Evolutionary conservation across 495 filamentous ascomycete species (phyloP).

Genomic region (Penicillium turbatum): DNA sequence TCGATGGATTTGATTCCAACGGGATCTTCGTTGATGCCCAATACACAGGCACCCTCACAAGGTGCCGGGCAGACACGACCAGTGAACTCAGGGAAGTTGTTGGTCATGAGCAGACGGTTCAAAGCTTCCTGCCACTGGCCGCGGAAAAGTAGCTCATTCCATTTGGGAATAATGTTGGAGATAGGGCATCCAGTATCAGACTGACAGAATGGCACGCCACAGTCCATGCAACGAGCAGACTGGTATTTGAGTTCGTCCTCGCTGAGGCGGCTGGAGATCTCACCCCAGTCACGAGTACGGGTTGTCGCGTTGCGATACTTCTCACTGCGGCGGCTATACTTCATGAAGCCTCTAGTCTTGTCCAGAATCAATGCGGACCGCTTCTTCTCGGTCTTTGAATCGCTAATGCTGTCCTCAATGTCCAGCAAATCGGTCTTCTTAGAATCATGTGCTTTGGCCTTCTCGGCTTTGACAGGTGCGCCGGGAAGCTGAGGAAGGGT

Average conservation of each 20-base stretch:
- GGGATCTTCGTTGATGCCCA: slow-evolving; percentile 98
- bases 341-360: slow-evolving; percentile 99
- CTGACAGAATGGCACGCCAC: slow-evolving; percentile 98
- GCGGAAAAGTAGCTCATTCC: too few relatives aligned
- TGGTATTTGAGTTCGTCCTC: slow-evolving; percentile 99
- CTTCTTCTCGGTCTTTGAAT: slow-evolving; percentile 88
- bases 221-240: slow-evolving; percentile 99
- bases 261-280: slow-evolving; percentile 81
- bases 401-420: slow-evolving; percentile 89
- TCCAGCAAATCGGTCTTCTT: slow-evolving; percentile 85
- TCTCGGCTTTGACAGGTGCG: slow-evolving; percentile 47
- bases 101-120: slow-evolving; percentile 94
- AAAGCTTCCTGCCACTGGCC: slow-evolving; percentile 95
- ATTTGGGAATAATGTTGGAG: slow-evolving; percentile 99
- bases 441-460: slow-evolving; percentile 55
- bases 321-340: slow-evolving; percentile 89
- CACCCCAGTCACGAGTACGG: slow-evolving; percentile 89
- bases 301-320: slow-evolving; percentile 90
- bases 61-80: slow-evolving; percentile 97
- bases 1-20: slow-evolving; percentile 99
- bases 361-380: slow-evolving; percentile 89
- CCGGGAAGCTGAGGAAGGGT: slow-evolving; percentile 75
- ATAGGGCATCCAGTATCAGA: slow-evolving; percentile 97
- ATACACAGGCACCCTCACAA: slow-evolving; percentile 95
- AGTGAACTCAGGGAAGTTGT: slow-evolving; percentile 99